Percentiles rank a stretch among this genome's conserved stretches.
These are phyloP conservation scores for Xylaria acuta DNA, from an alignment of 495 filamentous ascomycete genomes.

Conservation along the genomic window DNA sequence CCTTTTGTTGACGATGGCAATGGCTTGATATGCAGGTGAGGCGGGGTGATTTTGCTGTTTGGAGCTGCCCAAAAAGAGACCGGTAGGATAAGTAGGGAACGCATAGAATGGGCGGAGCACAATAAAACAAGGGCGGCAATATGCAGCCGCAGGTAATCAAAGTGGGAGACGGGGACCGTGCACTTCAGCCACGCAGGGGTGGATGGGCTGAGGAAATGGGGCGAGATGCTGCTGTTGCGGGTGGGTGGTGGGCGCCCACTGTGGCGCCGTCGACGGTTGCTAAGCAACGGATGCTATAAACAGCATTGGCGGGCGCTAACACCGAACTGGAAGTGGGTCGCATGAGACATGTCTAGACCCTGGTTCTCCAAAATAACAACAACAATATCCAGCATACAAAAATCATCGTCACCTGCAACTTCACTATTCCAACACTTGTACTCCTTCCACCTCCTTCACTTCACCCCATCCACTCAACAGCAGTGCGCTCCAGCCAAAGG, in stretches of 20 bases:
- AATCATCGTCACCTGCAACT: constrained; percentile 38
- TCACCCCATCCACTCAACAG: constrained; percentile 2
- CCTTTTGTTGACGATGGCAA: constrained; percentile 8
- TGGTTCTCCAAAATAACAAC: constrained; percentile 42
- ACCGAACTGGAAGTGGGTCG: constrained; percentile 32
- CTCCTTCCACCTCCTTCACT: constrained; percentile 20
- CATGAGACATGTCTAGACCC: constrained; percentile 30
- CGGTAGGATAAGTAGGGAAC: not conserved
- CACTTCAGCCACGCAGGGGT: not conserved
- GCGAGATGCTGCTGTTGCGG: not conserved
- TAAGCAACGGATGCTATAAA: constrained; percentile 36
- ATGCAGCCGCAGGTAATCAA: not conserved
- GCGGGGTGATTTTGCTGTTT: not conserved
- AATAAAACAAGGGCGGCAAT: not conserved
- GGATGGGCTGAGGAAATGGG: not conserved
- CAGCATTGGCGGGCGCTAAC: constrained; percentile 21
- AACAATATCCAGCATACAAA: constrained; percentile 44
- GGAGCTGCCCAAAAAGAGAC: not conserved
- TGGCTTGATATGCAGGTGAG: not conserved
- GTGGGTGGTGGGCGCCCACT: not conserved
- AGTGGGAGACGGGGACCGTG: not conserved
- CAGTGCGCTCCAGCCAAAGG: not conserved
- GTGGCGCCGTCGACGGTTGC: constrained; percentile 32
- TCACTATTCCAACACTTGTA: constrained; percentile 19
- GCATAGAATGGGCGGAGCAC: not conserved